Percentiles rank a stretch among this genome's conserved stretches.
These are phyloP conservation scores for Xylaria digitata DNA, from an alignment of 2,329 filamentous ascomycete genomes.

Conservation along the genomic window DNA sequence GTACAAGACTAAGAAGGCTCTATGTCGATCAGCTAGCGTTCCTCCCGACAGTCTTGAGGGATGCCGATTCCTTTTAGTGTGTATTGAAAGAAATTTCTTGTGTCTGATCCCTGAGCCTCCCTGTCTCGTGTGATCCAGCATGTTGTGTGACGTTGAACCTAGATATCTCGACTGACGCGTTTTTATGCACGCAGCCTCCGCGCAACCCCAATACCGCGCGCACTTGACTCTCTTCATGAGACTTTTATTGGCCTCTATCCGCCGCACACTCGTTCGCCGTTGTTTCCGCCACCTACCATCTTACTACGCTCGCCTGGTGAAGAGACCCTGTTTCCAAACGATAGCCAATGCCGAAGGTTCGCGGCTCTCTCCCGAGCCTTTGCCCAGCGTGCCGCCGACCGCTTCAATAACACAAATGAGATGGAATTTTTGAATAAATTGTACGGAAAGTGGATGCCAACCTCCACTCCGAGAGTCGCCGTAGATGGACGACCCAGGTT, in stretches of 20 bases:
- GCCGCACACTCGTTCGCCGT: constrained; percentile 54
- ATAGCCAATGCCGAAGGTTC: constrained; percentile 78
- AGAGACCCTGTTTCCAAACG: constrained; percentile 85
- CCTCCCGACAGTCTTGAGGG: constrained; percentile 67
- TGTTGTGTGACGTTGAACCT: too few relatives aligned
- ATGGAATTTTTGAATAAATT: constrained; percentile 85
- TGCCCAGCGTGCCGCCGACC: constrained; percentile 75
- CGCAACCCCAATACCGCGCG: constrained; percentile 78
- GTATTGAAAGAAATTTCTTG: too few relatives aligned
- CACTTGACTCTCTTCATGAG: constrained; percentile 82
- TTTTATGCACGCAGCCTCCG: constrained; percentile 59
- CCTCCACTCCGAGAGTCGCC: constrained; percentile 72
- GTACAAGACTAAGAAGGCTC: constrained; percentile 73
- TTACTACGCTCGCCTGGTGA: constrained; percentile 72
- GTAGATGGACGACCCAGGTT: constrained; percentile 87
- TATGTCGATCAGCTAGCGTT: constrained; percentile 81
- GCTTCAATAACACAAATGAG: constrained; percentile 81
- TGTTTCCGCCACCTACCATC: constrained; percentile 72
- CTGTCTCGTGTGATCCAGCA: too few relatives aligned
- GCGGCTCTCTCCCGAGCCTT: constrained; percentile 76
- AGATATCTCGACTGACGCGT: too few relatives aligned
- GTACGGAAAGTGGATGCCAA: constrained; percentile 88
- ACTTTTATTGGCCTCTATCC: constrained; percentile 82
- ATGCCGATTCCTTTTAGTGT: constrained; percentile 69
- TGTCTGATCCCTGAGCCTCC: too few relatives aligned